Evolutionary conservation across 2,329 filamentous ascomycete species (phyloP), one percentile per base, ranked within the genome.

Genomic region (Clonostachys rosea): DNA sequence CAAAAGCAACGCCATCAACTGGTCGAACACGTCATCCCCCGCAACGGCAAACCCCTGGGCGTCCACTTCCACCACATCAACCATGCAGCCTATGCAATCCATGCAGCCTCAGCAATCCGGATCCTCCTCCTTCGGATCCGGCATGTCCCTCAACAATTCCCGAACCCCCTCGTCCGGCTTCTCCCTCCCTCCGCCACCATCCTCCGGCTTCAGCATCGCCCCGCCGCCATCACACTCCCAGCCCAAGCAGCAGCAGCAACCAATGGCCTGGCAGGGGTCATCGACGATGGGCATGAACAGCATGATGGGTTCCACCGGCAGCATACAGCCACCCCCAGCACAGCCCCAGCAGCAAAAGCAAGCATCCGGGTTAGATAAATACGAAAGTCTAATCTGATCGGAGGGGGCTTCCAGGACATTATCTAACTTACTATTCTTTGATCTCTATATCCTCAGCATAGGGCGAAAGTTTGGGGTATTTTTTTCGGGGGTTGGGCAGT

Each of bases 321-420:
- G 48, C 16, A 49, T 47, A 47, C 47, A 55, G 43, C 47, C 58
- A 20, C 49, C 55, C 34, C 55, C 54, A 41, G 53, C 59, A 43
- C 56, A 59, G 50, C 57, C 59, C 47, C 56, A 59, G 50, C 56
- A 60, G 33, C 50, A 49, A 40, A 62, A 66, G 47, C 65, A 63
- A 48, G 75, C 73, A 56, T 73, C 75, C 6, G 81, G 83, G 0
- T 67, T 87, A 65, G 82, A 85, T 63, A 84, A 83, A 66, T 87
- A 86, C 53, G 78, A 84, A 62, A 87, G 84, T 66, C 60, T 87
- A 54, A 63, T 87, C 55, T 86, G 67, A n/a, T n/a, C n/a, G 9
- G 2, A 30, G 3, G 8, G 9, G 9, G 1, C 24, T 9, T 30
- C 8, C 24, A 10, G 9, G 9, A 30, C 24, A 30, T 30, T 10